These are phyloP conservation scores for Pyrenochaeta sp. DNA, from an alignment of 2,329 filamentous ascomycete species.

Conservation along the genomic window DNA sequence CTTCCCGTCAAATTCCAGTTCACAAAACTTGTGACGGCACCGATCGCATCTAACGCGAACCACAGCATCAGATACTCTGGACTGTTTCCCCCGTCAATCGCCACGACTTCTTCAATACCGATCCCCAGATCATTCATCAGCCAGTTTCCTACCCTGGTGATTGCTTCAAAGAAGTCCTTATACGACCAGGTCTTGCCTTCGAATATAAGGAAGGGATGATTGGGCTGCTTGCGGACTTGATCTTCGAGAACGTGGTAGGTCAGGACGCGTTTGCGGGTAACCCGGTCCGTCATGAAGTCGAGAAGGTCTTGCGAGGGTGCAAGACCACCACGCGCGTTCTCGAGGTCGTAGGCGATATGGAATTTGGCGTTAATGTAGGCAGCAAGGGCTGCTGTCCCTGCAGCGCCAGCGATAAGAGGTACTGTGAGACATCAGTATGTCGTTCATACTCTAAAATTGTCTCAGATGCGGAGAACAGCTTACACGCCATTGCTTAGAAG, in stretches of 20 bases:
- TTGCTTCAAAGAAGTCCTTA: conserved; percentile 39
- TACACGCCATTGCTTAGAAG: conserved; percentile 14
- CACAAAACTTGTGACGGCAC: conserved; percentile 42
- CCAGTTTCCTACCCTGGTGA: conserved; percentile 45
- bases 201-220: conserved; percentile 47
- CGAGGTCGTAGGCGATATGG: conserved; percentile 41
- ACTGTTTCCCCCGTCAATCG: conserved; percentile 47
- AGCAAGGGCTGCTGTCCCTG: conserved; percentile 37
- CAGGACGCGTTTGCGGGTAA: conserved; percentile 29
- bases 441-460: neutral
- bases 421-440: conserved; percentile 22
- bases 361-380: conserved; percentile 50
- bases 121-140: conserved; percentile 47
- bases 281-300: conserved; percentile 27
- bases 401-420: conserved; percentile 36
- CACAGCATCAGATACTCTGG: conserved; percentile 50
- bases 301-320: conserved; percentile 21
- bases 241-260: conserved; percentile 45
- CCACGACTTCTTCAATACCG: conserved; percentile 43
- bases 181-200: conserved; percentile 47
- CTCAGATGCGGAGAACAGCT: neutral
- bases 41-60: conserved; percentile 48
- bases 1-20: conserved; percentile 49
- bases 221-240: conserved; percentile 46
- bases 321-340: conserved; percentile 23